These are phyloP conservation scores for Hypoxylon fuscum DNA, from an alignment of 495 filamentous ascomycete genomes.

Conservation along the genomic window DNA sequence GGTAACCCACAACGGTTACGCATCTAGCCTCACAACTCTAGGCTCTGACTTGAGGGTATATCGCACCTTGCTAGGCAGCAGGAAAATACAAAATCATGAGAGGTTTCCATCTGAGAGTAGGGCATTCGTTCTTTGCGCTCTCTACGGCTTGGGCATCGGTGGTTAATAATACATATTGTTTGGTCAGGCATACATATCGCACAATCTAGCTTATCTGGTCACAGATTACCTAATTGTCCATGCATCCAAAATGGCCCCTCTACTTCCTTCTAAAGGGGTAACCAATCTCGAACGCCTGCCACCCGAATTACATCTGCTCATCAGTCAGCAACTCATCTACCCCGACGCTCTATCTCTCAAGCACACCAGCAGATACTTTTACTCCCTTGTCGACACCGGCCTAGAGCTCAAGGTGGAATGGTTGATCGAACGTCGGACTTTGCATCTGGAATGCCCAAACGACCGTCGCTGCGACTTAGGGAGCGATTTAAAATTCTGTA, in stretches of 20 bases:
- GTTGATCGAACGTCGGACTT: slow-evolving; percentile 65
- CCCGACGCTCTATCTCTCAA: slow-evolving; percentile 69
- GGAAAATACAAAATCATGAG: slow-evolving; percentile 12
- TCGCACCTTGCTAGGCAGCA: slow-evolving; percentile 15
- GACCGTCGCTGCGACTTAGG: slow-evolving; percentile 59
- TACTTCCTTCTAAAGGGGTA: not conserved
- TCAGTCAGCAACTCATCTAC: slow-evolving; percentile 61
- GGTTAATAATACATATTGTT: too few species aligned
- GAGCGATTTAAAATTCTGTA: slow-evolving; percentile 61
- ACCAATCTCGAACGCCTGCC: slow-evolving; percentile 53
- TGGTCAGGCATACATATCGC: too few species aligned
- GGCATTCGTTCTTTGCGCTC: too few species aligned
- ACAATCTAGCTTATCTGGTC: too few species aligned
- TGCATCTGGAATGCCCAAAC: slow-evolving; percentile 62
- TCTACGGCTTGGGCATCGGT: too few species aligned
- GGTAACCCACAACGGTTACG: too few species aligned
- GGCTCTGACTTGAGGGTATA: not conserved
- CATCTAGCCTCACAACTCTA: too few species aligned
- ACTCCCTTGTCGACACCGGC: slow-evolving; percentile 70
- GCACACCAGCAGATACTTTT: slow-evolving; percentile 70
- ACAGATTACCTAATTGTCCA: too few species aligned
- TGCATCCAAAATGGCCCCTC: not conserved
- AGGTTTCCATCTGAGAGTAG: not conserved
- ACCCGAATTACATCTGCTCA: slow-evolving; percentile 68
- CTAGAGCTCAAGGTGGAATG: slow-evolving; percentile 72